Conservation (phyloP, 345 rosid genomes). For the Limnanthes douglasii region DNA sequence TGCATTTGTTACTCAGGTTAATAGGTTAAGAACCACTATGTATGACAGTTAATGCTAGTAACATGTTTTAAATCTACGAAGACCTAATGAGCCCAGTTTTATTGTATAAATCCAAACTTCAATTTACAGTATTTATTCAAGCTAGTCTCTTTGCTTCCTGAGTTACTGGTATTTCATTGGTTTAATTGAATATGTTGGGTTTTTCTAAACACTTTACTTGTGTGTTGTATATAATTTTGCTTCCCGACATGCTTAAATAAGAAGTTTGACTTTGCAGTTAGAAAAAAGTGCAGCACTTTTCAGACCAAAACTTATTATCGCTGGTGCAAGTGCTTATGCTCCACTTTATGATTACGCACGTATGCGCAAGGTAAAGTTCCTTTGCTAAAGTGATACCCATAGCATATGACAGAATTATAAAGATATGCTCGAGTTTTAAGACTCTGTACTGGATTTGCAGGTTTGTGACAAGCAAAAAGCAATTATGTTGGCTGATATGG, state of each 20-base stretch:
- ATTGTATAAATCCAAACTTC: too few relatives aligned
- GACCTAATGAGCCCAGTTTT: too few relatives aligned
- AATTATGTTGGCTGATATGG: slow-evolving; percentile 82
- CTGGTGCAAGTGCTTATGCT: slow-evolving; percentile 98
- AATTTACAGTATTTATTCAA: too few relatives aligned
- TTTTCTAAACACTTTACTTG: too few relatives aligned
- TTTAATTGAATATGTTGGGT: too few relatives aligned
- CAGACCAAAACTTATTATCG: slow-evolving; percentile 91
- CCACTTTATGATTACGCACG: slow-evolving; percentile 88
- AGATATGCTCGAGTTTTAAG: not conserved
- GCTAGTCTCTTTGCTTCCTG: too few relatives aligned
- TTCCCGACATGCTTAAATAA: not conserved
- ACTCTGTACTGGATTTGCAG: slow-evolving; percentile 20
- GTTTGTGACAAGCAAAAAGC: slow-evolving; percentile 97
- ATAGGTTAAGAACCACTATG: too few relatives aligned
- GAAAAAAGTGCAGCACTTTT: slow-evolving; percentile 74
- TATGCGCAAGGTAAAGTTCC: slow-evolving; percentile 55
- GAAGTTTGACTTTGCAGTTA: slow-evolving; percentile 29
- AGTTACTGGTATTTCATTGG: too few relatives aligned
- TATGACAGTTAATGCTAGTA: too few relatives aligned
- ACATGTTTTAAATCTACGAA: too few relatives aligned
- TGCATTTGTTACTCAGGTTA: too few relatives aligned
- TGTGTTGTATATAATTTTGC: too few relatives aligned
- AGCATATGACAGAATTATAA: not conserved
- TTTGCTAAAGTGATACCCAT: slow-evolving; percentile 5